Conservation (phyloP, 768 basidiomycete genomes). For the Amanita thiersii region DNA sequence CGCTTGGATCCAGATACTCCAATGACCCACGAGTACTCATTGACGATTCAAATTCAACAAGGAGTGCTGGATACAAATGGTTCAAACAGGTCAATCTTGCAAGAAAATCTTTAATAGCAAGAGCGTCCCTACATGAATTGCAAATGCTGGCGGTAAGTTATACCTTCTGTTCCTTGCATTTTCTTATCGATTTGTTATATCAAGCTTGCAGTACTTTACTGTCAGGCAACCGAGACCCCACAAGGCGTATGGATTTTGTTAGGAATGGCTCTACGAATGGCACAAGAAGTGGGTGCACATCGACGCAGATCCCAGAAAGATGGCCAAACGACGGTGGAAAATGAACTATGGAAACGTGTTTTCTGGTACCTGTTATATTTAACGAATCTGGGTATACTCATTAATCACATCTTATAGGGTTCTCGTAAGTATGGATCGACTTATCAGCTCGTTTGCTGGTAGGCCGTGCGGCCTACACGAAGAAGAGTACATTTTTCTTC, state of each 20-base stretch:
- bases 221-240: conserved; percentile 37
- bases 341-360: conserved; percentile 69
- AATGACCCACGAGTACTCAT: conserved; percentile 56
- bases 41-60: conserved; percentile 31
- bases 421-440: conserved; percentile 39
- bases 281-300: conserved; percentile 74
- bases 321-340: conserved; percentile 35
- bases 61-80: conserved; percentile 56
- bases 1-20: conserved; percentile 51
- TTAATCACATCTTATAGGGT: conserved; percentile 26
- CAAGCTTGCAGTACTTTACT: conserved; percentile 41
- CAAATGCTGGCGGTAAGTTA: conserved; percentile 57
- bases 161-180: conserved; percentile 10
- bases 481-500: conserved; percentile 48
- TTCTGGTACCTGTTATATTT: conserved; percentile 35
- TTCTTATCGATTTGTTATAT: conserved; percentile 1
- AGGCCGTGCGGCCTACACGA: conserved; percentile 69
- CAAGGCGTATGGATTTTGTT: conserved; percentile 57
- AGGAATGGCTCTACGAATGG: conserved; percentile 61
- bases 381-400: not conserved
- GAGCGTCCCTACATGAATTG: conserved; percentile 62
- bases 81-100: conserved; percentile 59
- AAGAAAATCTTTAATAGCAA: conserved; percentile 47
- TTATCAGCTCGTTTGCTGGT: conserved; percentile 44
- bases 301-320: conserved; percentile 23